A percentile compares a stretch with the other conserved stretches of the same genome.
Conservation (phyloP, 345 rosid species). For the Syzygium oleosum region DNA sequence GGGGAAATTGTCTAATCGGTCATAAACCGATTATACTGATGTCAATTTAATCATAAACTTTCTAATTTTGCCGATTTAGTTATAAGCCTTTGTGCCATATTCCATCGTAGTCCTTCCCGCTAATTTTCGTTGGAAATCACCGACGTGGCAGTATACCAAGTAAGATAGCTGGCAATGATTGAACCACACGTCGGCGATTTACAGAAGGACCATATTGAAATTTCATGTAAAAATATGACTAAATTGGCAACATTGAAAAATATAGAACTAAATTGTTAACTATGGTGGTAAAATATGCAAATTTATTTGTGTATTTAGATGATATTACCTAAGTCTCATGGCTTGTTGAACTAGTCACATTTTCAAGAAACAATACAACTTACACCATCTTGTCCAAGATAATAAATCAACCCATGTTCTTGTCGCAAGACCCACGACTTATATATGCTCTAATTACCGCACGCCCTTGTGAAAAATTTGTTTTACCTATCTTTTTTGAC, state of each 20-base stretch:
- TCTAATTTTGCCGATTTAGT: not conserved
- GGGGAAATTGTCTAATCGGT: not conserved
- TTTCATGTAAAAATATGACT: not conserved
- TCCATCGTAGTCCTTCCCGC: not conserved
- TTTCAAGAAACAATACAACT: not conserved
- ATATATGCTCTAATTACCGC: not conserved
- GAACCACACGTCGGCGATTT: accelerated
- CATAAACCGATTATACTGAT: not conserved
- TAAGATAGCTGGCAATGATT: not conserved
- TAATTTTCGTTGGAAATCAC: accelerated
- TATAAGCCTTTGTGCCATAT: too few species aligned
- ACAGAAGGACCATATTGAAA: not conserved
- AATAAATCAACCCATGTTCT: not conserved
- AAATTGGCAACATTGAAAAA: too few species aligned
- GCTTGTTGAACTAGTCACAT: not conserved
- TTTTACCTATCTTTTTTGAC: not conserved
- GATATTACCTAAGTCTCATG: not conserved
- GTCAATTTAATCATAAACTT: not conserved
- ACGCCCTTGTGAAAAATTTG: not conserved
- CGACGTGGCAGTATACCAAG: accelerated
- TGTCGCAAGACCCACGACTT: not conserved
- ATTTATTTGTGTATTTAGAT: not conserved
- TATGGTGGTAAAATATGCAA: not conserved
- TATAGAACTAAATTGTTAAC: too few species aligned
- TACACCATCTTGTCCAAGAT: not conserved